These are phyloP conservation scores for Oryza longistaminata DNA, from an alignment of 176 grass and related monocot species.

Conservation along the genomic window DNA sequence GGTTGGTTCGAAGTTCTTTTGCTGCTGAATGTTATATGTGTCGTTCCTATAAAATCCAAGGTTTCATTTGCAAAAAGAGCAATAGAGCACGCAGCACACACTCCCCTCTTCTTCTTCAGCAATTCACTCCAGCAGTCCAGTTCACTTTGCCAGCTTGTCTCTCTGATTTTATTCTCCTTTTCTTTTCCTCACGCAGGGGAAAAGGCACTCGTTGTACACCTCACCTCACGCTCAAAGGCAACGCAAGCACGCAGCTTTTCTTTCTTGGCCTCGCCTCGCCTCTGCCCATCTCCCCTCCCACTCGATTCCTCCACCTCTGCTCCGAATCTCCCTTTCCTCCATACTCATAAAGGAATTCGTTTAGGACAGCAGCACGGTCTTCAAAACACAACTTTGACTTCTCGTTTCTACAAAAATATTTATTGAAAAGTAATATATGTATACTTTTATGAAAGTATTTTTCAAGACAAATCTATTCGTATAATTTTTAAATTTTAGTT, in stretches of 20 bases:
- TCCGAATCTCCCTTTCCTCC: slow-evolving; percentile 35
- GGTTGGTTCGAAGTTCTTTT: no score
- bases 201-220: slow-evolving; percentile 50
- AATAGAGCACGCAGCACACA: neutral
- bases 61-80: neutral
- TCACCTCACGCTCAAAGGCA: slow-evolving; percentile 40
- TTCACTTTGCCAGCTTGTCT: slow-evolving; percentile 34
- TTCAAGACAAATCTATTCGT: no score
- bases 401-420: no score
- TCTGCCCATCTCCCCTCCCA: neutral
- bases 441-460: no score
- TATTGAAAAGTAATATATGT: no score
- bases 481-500: no score
- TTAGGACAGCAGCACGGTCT: no score
- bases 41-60: neutral
- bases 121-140: neutral
- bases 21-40: no score
- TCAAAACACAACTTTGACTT: no score
- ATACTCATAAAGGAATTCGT: no score
- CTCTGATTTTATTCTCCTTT: slow-evolving; percentile 6
- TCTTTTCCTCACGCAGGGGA: neutral
- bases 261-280: slow-evolving; percentile 17
- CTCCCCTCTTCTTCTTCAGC: neutral
- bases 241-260: slow-evolving; percentile 41
- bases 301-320: slow-evolving; percentile 27